phyloP scores from a whole-genome alignment of 73 alveolate genomes.

The Breviolum minutum region DNA sequence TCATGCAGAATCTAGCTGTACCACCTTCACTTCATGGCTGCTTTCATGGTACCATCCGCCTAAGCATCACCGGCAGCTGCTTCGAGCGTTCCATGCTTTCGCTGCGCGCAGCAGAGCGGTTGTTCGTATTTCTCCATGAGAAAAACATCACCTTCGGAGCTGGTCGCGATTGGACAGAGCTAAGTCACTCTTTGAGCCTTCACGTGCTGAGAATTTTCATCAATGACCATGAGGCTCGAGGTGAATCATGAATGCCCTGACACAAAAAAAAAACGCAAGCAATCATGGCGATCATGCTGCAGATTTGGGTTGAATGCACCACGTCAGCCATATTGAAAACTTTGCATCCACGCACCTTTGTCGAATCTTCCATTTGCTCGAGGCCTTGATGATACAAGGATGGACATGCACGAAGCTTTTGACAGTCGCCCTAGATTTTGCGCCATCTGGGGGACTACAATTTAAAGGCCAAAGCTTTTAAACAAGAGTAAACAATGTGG shows the following conservation, averaged over 20 bases:
- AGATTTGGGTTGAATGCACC: neutral
- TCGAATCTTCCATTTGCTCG: neutral
- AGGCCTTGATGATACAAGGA: neutral
- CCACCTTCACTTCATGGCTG: too few species aligned
- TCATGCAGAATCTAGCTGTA: too few species aligned
- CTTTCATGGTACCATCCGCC: neutral
- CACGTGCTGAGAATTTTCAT: neutral
- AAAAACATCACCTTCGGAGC: neutral
- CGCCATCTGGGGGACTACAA: neutral
- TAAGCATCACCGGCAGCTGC: conserved; percentile 53
- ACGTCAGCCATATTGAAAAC: too few species aligned
- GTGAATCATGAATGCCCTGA: neutral
- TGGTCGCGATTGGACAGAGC: neutral
- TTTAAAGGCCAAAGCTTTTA: too few species aligned
- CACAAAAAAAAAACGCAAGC: neutral
- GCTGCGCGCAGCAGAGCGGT: conserved; percentile 27
- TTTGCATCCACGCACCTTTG: conserved; percentile 1
- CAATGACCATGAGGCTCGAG: neutral
- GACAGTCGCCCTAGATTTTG: too few species aligned
- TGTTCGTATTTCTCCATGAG: neutral
- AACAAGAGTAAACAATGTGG: neutral
- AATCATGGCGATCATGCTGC: neutral
- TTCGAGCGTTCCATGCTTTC: conserved; percentile 66
- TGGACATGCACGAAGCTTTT: too few species aligned
- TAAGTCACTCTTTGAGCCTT: conserved; percentile 1